Base-by-base conservation (phyloP, 805 yeast species). In the Kodamaea jinghongensis region DNA sequence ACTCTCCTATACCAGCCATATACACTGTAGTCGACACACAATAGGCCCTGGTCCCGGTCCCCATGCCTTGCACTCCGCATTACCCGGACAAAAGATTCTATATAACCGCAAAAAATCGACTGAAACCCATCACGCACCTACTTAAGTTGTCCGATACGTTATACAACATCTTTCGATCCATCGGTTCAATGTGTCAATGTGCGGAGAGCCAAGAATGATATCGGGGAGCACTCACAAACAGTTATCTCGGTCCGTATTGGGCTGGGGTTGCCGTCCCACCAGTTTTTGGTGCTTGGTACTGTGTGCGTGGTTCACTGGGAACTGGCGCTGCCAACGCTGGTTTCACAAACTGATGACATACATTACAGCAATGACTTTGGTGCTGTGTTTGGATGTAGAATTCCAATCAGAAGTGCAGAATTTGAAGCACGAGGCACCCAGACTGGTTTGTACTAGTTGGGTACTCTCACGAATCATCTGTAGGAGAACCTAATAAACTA, bases 131-230 rank as follows among this genome's bases (percentile, higher is more conserved):
- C 22, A 38, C 37, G 42, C 42, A 38, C 42, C 32, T 31, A 66
- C 73, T 69, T 69, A 67, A 69, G 74, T 69, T 67, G 73, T 39
- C 68, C 70, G 73, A 52, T 63, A 51, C 49, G 44, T 51, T 51
- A 45, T 37, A 62, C 51, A 50, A 53, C 57, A 63, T 46, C 42
- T 50, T 37, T 39, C 45, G 63, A 61, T 41, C 61, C 70, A 62
- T 59, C 73, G 71, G 66, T 50, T 52, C 71, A 62, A 68, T 68
- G 74, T 69, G 74, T 69, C 74, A 56, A 59, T 67, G 60, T 69
- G 74, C 74, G 70, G 50, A 69, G 55, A 67, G 16, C 10, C 29
- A 33, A 8, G 27, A 10, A 4, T 32, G 28, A 32, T 9, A 14
- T 22, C 23, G 23, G 23, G 23, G 23, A 8, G 7, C 23, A 6